phyloP scores from a whole-genome alignment of 116 monocot genomes.

The Dioscorea cayenensis region DNA sequence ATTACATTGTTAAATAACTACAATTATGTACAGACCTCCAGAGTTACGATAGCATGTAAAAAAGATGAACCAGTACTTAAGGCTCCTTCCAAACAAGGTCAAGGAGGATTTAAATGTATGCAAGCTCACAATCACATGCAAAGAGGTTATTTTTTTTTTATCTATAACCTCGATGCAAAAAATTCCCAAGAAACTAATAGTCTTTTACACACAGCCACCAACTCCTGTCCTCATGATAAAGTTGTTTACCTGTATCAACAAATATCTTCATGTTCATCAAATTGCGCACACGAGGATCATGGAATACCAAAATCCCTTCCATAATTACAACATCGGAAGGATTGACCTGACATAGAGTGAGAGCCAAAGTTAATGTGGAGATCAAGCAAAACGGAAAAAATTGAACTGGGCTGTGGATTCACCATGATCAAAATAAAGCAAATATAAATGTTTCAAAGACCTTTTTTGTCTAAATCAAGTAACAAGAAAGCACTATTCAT shows the following conservation, averaged over 20 bases:
- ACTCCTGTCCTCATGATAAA: no score
- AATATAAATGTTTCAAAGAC: neutral
- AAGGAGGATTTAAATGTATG: no score
- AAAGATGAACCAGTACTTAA: no score
- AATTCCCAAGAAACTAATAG: no score
- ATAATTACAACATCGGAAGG: conserved; percentile 93
- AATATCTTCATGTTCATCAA: conserved; percentile 97
- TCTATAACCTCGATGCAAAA: no score
- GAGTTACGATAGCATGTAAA: no score
- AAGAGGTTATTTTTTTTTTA: no score
- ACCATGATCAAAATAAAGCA: neutral
- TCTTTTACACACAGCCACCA: no score
- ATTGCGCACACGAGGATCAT: conserved; percentile 67
- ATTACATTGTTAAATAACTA: no score
- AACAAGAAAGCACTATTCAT: neutral
- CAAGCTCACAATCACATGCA: no score
- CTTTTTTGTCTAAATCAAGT: neutral
- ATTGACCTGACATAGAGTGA: conserved; percentile 31
- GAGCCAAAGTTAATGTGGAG: neutral
- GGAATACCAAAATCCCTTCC: conserved; percentile 89
- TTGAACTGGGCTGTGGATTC: neutral
- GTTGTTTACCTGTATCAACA: conserved; percentile 65
- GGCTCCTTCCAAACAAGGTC: no score
- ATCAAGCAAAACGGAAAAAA: neutral
- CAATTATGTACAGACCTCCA: no score